Conservation (phyloP, 164 flowering plant species). For the Houttuynia cordata region DNA sequence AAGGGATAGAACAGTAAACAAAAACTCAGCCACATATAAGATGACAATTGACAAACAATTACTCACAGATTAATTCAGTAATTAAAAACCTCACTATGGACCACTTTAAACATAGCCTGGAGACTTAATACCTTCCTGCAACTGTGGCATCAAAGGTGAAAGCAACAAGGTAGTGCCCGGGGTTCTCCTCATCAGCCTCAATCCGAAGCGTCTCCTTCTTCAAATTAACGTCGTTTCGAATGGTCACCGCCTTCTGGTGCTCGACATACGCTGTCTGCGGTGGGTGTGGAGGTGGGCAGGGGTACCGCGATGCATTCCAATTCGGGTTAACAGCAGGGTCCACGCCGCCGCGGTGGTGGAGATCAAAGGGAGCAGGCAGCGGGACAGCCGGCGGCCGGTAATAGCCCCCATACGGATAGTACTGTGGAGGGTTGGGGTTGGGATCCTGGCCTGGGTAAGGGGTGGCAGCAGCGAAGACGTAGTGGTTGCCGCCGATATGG, state of each 20-base stretch:
- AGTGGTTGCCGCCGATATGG: conserved; percentile 45
- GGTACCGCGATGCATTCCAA: conserved; percentile 52
- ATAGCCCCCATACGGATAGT: conserved; percentile 54
- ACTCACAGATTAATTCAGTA: too few species aligned
- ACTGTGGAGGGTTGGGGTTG: conserved; percentile 41
- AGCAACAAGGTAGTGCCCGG: conserved; percentile 58
- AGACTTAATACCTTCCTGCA: conserved; percentile 53
- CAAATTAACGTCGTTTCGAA: conserved; percentile 77
- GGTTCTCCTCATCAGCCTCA: conserved; percentile 68
- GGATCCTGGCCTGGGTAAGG: conserved; percentile 64
- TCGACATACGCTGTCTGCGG: conserved; percentile 55
- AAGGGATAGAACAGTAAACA: too few species aligned
- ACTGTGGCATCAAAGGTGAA: conserved; percentile 94
- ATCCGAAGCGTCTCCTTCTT: conserved; percentile 80
- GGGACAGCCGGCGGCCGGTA: conserved; percentile 51
- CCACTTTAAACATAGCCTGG: too few species aligned
- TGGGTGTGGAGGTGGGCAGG: conserved; percentile 36
- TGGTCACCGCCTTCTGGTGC: conserved; percentile 91
- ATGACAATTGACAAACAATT: too few species aligned
- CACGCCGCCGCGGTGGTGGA: conserved; percentile 34
- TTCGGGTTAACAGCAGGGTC: conserved; percentile 19
- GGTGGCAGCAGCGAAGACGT: conserved; percentile 74
- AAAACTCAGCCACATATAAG: too few species aligned
- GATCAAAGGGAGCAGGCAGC: conserved; percentile 59
- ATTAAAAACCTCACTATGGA: too few species aligned